A percentile compares a stretch with the other conserved stretches of the same genome.
These are phyloP conservation scores for Tephrocybe sp. DNA, from an alignment of 768 basidiomycete species.

Conservation along the genomic window DNA sequence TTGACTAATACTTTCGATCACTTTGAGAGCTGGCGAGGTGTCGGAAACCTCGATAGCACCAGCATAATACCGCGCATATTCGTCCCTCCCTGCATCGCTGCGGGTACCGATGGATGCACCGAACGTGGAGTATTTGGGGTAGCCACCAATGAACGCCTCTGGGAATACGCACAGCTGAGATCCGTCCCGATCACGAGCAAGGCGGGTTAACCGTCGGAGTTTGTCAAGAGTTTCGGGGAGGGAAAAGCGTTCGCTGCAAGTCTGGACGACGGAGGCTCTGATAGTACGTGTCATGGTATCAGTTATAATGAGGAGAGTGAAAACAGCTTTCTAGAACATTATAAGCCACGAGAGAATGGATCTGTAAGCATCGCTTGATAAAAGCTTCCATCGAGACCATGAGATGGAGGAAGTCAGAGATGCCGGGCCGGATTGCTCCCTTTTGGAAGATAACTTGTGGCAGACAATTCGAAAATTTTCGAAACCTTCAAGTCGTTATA, in stretches of 20 bases:
- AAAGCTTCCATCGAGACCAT: not conserved
- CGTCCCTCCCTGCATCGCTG: slow-evolving; percentile 49
- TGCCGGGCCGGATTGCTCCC: not conserved
- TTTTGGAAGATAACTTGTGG: not conserved
- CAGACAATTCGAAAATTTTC: too few species aligned
- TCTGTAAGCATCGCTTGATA: not conserved
- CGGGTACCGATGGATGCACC: slow-evolving; percentile 51
- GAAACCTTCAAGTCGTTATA: too few species aligned
- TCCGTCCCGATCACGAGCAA: slow-evolving; percentile 45
- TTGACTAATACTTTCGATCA: slow-evolving; percentile 47
- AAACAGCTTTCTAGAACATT: not conserved
- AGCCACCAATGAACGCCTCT: slow-evolving; percentile 56
- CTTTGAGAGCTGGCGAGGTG: slow-evolving; percentile 39
- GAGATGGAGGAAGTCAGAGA: not conserved
- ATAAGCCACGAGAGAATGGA: not conserved
- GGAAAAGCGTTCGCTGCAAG: slow-evolving; percentile 45
- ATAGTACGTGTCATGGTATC: slow-evolving; percentile 11
- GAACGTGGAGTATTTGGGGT: slow-evolving; percentile 57
- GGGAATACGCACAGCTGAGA: slow-evolving; percentile 54
- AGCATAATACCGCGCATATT: slow-evolving; percentile 51
- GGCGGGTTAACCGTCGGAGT: slow-evolving; percentile 41
- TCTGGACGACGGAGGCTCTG: slow-evolving; percentile 52
- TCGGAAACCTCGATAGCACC: slow-evolving; percentile 54
- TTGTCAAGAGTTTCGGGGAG: slow-evolving; percentile 46
- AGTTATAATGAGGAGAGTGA: not conserved